Percentiles rank a stretch among this genome's conserved stretches.
Evolutionary conservation across 495 filamentous ascomycete genomes (phyloP).

Genomic region (Hypoxylon cercidicola): DNA sequence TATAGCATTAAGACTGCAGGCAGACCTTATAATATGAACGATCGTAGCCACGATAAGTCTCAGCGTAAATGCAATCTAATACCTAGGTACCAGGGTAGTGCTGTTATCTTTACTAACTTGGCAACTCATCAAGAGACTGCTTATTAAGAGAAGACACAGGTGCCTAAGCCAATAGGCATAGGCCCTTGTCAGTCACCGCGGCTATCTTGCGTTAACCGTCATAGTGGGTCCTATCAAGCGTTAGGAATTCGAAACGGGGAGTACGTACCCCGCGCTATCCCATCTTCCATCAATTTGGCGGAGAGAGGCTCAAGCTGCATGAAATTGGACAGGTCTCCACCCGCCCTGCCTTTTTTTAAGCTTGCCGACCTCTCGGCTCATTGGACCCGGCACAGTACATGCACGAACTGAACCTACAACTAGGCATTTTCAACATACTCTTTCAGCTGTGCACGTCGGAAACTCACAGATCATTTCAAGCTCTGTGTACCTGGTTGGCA

Average conservation of each 20-base stretch:
- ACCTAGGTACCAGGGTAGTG: too few species aligned
- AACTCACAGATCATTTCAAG: not conserved
- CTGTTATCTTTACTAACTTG: too few species aligned
- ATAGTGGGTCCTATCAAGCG: constrained; percentile 28
- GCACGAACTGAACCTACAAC: constrained; percentile 29
- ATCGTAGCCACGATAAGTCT: too few species aligned
- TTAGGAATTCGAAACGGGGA: constrained; percentile 28
- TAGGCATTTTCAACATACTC: too few species aligned
- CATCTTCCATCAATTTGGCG: constrained; percentile 21
- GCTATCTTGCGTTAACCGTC: constrained; percentile 43
- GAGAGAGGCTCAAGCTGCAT: constrained; percentile 44
- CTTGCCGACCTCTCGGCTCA: constrained; percentile 44
- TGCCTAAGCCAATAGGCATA: constrained; percentile 17
- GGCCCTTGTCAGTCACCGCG: constrained; percentile 34
- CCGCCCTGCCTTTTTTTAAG: constrained; percentile 39
- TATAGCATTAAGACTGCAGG: too few species aligned
- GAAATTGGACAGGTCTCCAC: constrained; percentile 42
- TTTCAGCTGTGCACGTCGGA: not conserved
- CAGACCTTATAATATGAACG: too few species aligned
- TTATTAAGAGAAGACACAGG: too few species aligned
- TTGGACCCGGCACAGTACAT: constrained; percentile 40
- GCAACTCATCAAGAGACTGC: too few species aligned
- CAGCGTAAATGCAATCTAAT: too few species aligned
- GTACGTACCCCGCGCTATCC: constrained; percentile 42
- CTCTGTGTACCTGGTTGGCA: constrained; percentile 8